Base-by-base conservation (phyloP, 1,284 basidiomycete species). In the Heterobasidion annosum region DNA sequence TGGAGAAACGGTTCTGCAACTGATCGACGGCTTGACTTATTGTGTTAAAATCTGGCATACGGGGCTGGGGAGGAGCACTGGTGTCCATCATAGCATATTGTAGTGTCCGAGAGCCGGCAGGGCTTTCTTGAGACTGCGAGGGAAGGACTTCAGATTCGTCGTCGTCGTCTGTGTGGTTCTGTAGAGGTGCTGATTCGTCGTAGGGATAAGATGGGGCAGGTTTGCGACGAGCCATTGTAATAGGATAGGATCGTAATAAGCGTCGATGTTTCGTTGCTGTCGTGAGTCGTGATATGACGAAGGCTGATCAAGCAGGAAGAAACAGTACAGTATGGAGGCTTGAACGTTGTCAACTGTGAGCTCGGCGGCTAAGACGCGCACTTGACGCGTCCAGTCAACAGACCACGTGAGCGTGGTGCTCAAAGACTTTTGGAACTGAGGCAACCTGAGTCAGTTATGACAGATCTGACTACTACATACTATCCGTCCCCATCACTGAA, bases 11-110 rank as follows among this genome's bases (percentile, higher is more conserved):
- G 18, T n/a, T 49, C 43, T 59, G 57, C 32, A 59, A 48, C 5
- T 51, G 44, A 34, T 55, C 59, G 37, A 59, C 57, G 7, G 58
- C 58, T 5, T 59, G 52, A 37, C 54, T 34, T 47, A 59, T 59
- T 8, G 45, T 52, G 51, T 56, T 50, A 34, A 59, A 56, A 34
- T 58, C 54, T 12, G 58, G 50, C 32, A 57, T 19, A 25, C 18
- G 16, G 18, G 13, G 42, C 13, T 42, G 15, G 8, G 53, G 46
- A 33, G 53, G 18, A 19, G 9, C 18, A 7, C 46, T 51, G 35
- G 50, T 15, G 32, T 51, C 50, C 15, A 25, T 43, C 19, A 51
- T 25, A 32, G 37, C n/a, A 33, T 44, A 44, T 19, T 40, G 16
- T 43, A 19, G 50, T 42, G 40, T 32, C 19, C 43, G 50, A 13